phyloP scores from a whole-genome alignment of 192 early-diverging fungal genomes.

The Coemansia sp. region DNA sequence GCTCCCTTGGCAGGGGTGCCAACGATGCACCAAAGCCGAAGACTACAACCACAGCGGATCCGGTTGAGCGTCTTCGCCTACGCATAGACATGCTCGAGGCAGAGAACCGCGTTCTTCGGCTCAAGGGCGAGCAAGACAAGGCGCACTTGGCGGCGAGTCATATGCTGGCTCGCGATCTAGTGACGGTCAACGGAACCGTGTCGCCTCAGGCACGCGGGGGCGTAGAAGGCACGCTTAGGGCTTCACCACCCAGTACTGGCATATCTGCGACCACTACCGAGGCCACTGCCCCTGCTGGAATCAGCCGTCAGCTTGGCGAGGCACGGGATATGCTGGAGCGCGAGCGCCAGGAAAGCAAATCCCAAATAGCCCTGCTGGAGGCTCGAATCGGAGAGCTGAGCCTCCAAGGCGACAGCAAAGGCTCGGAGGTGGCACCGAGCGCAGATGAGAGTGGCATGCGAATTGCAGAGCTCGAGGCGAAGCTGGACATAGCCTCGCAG shows the following conservation, averaged over 20 bases:
- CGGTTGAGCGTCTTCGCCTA: slow-evolving; percentile 57
- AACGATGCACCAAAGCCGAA: neutral
- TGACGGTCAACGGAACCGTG: slow-evolving; percentile 12
- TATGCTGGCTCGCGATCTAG: slow-evolving; percentile 53
- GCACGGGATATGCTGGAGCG: slow-evolving; percentile 25
- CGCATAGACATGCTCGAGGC: slow-evolving; percentile 67
- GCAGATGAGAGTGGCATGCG: neutral
- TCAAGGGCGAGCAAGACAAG: slow-evolving; percentile 64
- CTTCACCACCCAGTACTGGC: slow-evolving; percentile 6
- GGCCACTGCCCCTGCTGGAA: neutral
- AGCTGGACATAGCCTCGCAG: neutral
- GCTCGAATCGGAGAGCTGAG: slow-evolving; percentile 19
- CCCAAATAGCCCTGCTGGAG: slow-evolving; percentile 26
- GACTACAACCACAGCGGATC: slow-evolving; percentile 6
- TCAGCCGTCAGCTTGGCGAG: slow-evolving; percentile 26
- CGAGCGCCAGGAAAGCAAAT: slow-evolving; percentile 28
- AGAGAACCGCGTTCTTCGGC: slow-evolving; percentile 66
- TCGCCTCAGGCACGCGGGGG: slow-evolving; percentile 12
- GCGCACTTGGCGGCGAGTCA: slow-evolving; percentile 56
- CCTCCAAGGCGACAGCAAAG: neutral
- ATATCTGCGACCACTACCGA: neutral
- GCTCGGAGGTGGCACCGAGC: neutral
- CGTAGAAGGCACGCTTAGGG: neutral
- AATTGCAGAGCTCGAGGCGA: slow-evolving; percentile 14
- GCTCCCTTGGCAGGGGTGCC: neutral